These are phyloP conservation scores for Rhizopogon vinicolor DNA, from an alignment of 768 basidiomycete species.

Conservation along the genomic window DNA sequence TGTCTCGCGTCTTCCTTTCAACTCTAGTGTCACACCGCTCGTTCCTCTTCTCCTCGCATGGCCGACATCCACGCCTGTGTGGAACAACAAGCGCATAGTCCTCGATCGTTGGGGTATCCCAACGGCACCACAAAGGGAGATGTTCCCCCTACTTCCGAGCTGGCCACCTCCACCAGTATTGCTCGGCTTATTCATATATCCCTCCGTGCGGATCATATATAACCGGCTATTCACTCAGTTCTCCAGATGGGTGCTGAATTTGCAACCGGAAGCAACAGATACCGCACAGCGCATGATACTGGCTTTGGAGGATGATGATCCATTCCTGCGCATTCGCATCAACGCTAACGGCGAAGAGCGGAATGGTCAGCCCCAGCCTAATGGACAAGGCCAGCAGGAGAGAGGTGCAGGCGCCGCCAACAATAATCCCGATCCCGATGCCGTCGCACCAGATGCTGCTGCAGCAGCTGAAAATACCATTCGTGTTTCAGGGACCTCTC, in stretches of 20 bases:
- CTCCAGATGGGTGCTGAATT: constrained; percentile 41
- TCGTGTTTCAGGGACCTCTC: constrained; percentile 49
- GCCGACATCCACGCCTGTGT: constrained; percentile 24
- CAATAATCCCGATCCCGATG: constrained; percentile 7
- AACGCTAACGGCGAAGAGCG: constrained; percentile 30
- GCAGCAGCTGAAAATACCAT: constrained; percentile 57
- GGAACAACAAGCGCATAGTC: constrained; percentile 2
- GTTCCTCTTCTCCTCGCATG: constrained; percentile 22
- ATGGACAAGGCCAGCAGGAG: constrained; percentile 8
- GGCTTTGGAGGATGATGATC: constrained; percentile 21
- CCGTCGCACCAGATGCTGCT: constrained; percentile 27
- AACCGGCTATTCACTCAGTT: constrained; percentile 33
- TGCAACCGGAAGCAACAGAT: constrained; percentile 14
- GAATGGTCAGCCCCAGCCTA: constrained; percentile 8
- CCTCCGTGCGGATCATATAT: constrained; percentile 43
- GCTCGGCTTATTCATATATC: constrained; percentile 49
- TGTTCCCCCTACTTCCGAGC: constrained; percentile 24
- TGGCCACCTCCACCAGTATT: constrained; percentile 64
- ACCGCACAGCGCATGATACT: constrained; percentile 17
- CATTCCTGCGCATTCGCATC: constrained; percentile 23
- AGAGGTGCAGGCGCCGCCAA: constrained; percentile 7
- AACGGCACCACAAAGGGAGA: constrained; percentile 5
- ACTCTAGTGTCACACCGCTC: constrained; percentile 19
- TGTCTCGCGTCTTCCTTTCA: constrained; percentile 48
- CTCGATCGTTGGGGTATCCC: constrained; percentile 5